phyloP scores from a whole-genome alignment of 2,329 filamentous ascomycete species.

The Aureobasidium leucospermi region DNA sequence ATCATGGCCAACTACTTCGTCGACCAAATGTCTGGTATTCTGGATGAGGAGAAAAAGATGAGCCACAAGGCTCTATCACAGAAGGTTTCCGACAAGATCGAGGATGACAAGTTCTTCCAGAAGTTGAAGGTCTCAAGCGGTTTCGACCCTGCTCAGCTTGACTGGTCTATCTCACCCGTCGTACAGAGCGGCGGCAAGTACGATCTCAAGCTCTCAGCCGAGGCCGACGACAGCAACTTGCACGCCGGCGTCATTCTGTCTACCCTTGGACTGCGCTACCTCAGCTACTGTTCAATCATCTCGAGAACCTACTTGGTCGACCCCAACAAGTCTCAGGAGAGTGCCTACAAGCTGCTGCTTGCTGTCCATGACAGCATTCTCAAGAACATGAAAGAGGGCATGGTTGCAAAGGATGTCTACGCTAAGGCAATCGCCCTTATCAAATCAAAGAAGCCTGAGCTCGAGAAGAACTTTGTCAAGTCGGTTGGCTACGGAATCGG shows the following conservation, averaged over 20 bases:
- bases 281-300: constrained; percentile 89
- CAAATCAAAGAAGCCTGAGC: constrained; percentile 84
- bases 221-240: constrained; percentile 71
- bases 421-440: constrained; percentile 74
- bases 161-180: constrained; percentile 86
- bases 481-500: constrained; percentile 89
- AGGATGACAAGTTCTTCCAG: constrained; percentile 91
- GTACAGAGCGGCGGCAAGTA: constrained; percentile 96
- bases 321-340: constrained; percentile 91
- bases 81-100: constrained; percentile 84
- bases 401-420: constrained; percentile 82
- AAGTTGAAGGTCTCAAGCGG: constrained; percentile 75
- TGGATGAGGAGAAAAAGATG: constrained; percentile 96
- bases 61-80: constrained; percentile 80
- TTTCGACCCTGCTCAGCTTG: constrained; percentile 80
- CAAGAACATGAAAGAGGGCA: constrained; percentile 83
- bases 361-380: constrained; percentile 82
- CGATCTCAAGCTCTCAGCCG: constrained; percentile 72
- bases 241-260: constrained; percentile 92
- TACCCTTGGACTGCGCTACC: constrained; percentile 86
- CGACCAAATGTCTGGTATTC: constrained; percentile 93
- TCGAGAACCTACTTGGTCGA: constrained; percentile 93
- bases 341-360: constrained; percentile 82
- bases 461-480: constrained; percentile 91
- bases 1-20: constrained; percentile 95